These are phyloP conservation scores for Phytophthora lateralis DNA, from an alignment of 352 stramenopile genomes.

Conservation along the genomic window DNA sequence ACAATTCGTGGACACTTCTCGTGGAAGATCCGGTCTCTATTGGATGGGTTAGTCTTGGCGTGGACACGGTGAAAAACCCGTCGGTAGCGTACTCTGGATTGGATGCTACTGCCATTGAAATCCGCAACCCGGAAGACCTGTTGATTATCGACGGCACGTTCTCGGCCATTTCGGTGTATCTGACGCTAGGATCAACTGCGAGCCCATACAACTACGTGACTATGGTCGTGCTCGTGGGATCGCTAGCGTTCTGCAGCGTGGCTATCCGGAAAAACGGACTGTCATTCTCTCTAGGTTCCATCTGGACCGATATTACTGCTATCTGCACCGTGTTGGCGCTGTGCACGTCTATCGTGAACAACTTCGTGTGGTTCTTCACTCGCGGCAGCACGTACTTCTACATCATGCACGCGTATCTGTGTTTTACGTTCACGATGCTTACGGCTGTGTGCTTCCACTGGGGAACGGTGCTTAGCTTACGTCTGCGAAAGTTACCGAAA, in stretches of 20 bases:
- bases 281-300: slow-evolving; percentile 81
- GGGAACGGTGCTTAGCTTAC: slow-evolving; percentile 82
- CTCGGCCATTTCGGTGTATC: slow-evolving; percentile 77
- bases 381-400: slow-evolving; percentile 83
- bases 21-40: slow-evolving; percentile 60
- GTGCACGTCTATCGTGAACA: slow-evolving; percentile 81
- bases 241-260: slow-evolving; percentile 80
- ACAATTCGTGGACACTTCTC: slow-evolving; percentile 65
- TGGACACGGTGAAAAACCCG: slow-evolving; percentile 79
- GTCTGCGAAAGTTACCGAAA: slow-evolving; percentile 78
- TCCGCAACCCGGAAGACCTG: slow-evolving; percentile 54
- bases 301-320: slow-evolving; percentile 88
- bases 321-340: slow-evolving; percentile 83
- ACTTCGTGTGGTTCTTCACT: slow-evolving; percentile 79
- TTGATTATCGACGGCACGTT: slow-evolving; percentile 66
- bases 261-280: slow-evolving; percentile 86
- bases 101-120: slow-evolving; percentile 62
- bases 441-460: slow-evolving; percentile 89
- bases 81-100: slow-evolving; percentile 71
- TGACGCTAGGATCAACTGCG: slow-evolving; percentile 57
- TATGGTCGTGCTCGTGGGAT: slow-evolving; percentile 84
- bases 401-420: slow-evolving; percentile 76
- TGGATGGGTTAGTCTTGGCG: slow-evolving; percentile 70
- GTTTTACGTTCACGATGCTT: slow-evolving; percentile 91
- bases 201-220: slow-evolving; percentile 91